Evolutionary conservation across 1,284 basidiomycete genomes (phyloP).

Genomic region (Apiotrichum gamsii): DNA sequence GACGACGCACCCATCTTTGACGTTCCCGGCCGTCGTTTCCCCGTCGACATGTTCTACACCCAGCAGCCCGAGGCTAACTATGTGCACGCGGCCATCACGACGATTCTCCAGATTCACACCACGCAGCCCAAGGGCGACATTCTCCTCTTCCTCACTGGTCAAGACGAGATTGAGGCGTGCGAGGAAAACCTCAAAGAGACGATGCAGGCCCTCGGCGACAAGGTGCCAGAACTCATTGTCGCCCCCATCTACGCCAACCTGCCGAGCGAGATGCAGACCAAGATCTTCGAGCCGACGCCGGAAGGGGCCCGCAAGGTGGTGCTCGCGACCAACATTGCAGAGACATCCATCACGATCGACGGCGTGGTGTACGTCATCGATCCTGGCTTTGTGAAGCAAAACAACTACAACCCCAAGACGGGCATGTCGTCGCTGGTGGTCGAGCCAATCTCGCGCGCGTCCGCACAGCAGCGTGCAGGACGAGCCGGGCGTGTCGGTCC

Average conservation of each 20-base stretch:
- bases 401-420: conserved; percentile 91
- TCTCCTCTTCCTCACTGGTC: conserved; percentile 94
- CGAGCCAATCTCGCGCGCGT: conserved; percentile 91
- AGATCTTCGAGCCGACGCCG: conserved; percentile 98
- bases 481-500: conserved; percentile 95
- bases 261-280: conserved; percentile 97
- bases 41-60: conserved; percentile 98
- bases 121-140: conserved; percentile 98
- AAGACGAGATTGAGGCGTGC: conserved; percentile 98
- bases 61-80: conserved; percentile 98
- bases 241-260: conserved; percentile 98
- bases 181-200: conserved; percentile 95
- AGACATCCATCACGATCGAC: conserved; percentile 96
- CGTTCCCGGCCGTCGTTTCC: conserved; percentile 93
- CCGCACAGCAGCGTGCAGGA: conserved; percentile 93
- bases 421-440: conserved; percentile 94
- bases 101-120: conserved; percentile 97
- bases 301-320: conserved; percentile 94
- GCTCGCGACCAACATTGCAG: conserved; percentile 96
- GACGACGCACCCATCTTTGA: conserved; percentile 91
- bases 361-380: conserved; percentile 98
- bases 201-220: conserved; percentile 87
- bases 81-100: conserved; percentile 95
- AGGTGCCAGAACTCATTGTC: conserved; percentile 87
- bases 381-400: conserved; percentile 96